These are phyloP conservation scores for Dentiscutata heterogama DNA, from an alignment of 371 early-diverging fungal species.

Conservation along the genomic window DNA sequence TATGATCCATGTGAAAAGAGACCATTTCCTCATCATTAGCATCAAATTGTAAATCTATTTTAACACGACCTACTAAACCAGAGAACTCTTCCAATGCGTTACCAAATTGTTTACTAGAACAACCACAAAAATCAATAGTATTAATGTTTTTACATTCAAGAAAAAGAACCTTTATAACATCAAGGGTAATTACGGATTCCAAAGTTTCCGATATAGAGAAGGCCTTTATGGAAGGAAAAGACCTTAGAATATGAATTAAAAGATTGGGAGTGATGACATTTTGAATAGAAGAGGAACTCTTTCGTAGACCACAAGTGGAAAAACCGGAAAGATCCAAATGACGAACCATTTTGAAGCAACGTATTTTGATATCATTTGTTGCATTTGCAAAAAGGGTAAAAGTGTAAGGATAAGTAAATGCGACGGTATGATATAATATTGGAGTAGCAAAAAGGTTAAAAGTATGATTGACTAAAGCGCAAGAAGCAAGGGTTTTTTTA, in stretches of 20 bases:
- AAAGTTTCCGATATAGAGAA: constrained; percentile 37
- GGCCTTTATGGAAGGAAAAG: background rate
- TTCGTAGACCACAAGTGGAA: constrained; percentile 38
- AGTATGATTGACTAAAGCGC: constrained; percentile 34
- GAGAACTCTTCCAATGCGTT: background rate
- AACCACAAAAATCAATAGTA: constrained; percentile 40
- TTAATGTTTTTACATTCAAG: constrained; percentile 27
- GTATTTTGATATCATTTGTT: background rate
- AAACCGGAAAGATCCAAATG: constrained; percentile 39
- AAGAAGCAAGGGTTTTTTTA: constrained; percentile 35
- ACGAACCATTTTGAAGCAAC: background rate
- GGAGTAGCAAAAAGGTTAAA: constrained; percentile 34
- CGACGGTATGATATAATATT: constrained; percentile 21
- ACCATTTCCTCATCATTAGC: background rate
- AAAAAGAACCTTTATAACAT: constrained; percentile 1
- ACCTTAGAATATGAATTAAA: constrained; percentile 19
- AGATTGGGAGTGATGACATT: background rate
- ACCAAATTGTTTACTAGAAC: constrained; percentile 33
- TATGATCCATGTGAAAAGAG: background rate
- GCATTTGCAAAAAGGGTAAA: constrained; percentile 28
- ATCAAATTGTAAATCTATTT: background rate
- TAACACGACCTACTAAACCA: background rate
- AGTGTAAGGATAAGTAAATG: constrained; percentile 25
- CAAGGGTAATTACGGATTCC: constrained; percentile 35
- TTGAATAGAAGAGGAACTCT: constrained; percentile 9